Base-by-base conservation (phyloP, 169 alveolate genomes). In the Plasmodium falciparum region DNA sequence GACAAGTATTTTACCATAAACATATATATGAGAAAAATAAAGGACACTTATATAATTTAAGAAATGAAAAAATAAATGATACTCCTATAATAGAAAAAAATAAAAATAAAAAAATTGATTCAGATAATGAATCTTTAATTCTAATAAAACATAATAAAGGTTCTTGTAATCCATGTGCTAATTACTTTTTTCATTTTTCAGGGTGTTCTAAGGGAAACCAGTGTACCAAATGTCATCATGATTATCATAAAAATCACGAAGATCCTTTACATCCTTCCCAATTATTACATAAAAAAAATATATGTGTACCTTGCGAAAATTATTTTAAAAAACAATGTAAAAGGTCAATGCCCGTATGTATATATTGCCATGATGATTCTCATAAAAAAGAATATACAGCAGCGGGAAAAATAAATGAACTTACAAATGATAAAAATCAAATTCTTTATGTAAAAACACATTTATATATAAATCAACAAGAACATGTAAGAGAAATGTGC, bases 151-250 rank as follows among this genome's bases (percentile, higher is more conserved):
- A 73, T 73, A 70, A 73, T 6, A 73, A 47, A 33, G 86, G 86
- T 6, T 54, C 86, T 0, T 73, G 86, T 62, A 67, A 54, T 29
- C 71, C 86, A 8, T 54, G 86, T 63, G 86, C 58, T 13, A 54
- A 50, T 45, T 73, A 73, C 26, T 73, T 73, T 73, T 47, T 73
- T 56, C 58, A 65, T 13, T 71, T 73, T 24, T 54, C 45, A 15
- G 86, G 71, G 56, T 54, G 71, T 43, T 54, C 56, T 12, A 73
- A 54, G 17, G 86, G 86, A 11, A 73, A 15, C n/a, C 52, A 62
- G 11, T 73, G 86, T 20, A 20, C 58, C 52, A 73, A 50, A 47
- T 71, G 80, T 26, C 86, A 73, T 45, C 86, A 73, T 20, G 86
- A 73, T 54, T 49, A 73, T 73, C 86, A 73, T 47, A 73, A 70